Percentiles rank a stretch among this genome's conserved stretches.
These are phyloP conservation scores for Gastrolobium villosum DNA, from an alignment of 306 rosid species.

Conservation along the genomic window DNA sequence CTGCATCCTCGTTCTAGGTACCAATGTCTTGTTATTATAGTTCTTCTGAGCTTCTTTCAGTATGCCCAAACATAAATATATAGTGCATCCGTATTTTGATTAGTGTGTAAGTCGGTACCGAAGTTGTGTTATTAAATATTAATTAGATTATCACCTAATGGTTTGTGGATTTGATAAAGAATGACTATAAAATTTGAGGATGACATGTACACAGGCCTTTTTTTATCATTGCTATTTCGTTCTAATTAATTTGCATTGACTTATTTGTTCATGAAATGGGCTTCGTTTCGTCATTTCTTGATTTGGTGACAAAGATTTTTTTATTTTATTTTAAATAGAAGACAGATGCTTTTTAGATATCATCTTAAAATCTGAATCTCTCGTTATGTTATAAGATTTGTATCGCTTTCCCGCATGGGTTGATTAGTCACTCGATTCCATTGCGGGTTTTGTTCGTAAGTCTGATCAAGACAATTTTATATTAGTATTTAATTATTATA, in stretches of 20 bases:
- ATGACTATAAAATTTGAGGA: background rate
- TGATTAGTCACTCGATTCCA: no score
- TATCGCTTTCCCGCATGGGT: no score
- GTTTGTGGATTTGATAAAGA: background rate
- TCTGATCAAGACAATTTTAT: no score
- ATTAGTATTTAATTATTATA: no score
- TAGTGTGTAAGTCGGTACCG: background rate
- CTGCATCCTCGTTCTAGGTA: background rate
- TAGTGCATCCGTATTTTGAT: background rate
- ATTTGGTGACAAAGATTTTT: background rate
- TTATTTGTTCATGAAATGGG: background rate
- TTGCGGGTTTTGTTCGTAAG: no score
- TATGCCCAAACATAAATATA: background rate
- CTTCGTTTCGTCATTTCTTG: background rate
- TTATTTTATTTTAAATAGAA: background rate
- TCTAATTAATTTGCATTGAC: background rate
- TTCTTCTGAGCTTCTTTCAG: background rate
- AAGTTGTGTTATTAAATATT: slow-evolving; percentile 9
- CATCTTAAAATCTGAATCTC: no score
- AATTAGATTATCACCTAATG: background rate
- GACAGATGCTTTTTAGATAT: no score
- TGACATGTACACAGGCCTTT: background rate
- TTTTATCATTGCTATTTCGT: background rate
- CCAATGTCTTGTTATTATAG: background rate
- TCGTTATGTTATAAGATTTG: no score